These are phyloP conservation scores for Aspergillus novoparasiticus DNA, from an alignment of 2,329 filamentous ascomycete genomes.

Conservation along the genomic window DNA sequence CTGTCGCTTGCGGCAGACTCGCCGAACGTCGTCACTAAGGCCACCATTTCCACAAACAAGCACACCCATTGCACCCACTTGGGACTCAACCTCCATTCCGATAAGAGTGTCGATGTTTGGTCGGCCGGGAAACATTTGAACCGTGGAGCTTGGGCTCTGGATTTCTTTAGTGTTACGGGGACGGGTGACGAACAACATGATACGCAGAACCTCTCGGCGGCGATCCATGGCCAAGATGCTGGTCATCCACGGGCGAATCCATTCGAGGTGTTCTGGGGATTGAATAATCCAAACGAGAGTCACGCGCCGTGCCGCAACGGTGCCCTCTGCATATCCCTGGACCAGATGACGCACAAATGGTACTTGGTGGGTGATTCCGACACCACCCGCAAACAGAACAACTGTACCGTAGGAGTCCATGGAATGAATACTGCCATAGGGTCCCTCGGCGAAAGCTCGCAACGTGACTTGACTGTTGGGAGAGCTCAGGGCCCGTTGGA, in stretches of 20 bases:
- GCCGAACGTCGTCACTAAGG: conserved; percentile 73
- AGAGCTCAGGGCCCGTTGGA: conserved; percentile 63
- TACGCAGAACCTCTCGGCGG: conserved; percentile 78
- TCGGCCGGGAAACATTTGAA: conserved; percentile 89
- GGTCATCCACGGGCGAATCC: conserved; percentile 86
- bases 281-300: conserved; percentile 92
- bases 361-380: conserved; percentile 93
- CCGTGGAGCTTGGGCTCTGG: conserved; percentile 72
- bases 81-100: conserved; percentile 76
- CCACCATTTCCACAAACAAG: conserved; percentile 76
- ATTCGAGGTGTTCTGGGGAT: conserved; percentile 84
- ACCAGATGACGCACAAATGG: conserved; percentile 81
- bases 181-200: conserved; percentile 87
- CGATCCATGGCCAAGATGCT: conserved; percentile 76
- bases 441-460: conserved; percentile 80
- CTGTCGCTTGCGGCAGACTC: conserved; percentile 67
- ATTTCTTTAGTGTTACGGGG: conserved; percentile 84
- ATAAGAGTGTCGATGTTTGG: conserved; percentile 82
- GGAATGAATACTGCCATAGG: conserved; percentile 80
- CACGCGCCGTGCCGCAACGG: conserved; percentile 77
- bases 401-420: conserved; percentile 91
- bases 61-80: conserved; percentile 86
- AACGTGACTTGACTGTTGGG: conserved; percentile 61
- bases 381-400: conserved; percentile 87
- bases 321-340: conserved; percentile 67